A percentile compares a stretch with the other conserved stretches of the same genome.
These are phyloP conservation scores for Irpex sp. DNA, from an alignment of 1,284 basidiomycete genomes.

Conservation along the genomic window DNA sequence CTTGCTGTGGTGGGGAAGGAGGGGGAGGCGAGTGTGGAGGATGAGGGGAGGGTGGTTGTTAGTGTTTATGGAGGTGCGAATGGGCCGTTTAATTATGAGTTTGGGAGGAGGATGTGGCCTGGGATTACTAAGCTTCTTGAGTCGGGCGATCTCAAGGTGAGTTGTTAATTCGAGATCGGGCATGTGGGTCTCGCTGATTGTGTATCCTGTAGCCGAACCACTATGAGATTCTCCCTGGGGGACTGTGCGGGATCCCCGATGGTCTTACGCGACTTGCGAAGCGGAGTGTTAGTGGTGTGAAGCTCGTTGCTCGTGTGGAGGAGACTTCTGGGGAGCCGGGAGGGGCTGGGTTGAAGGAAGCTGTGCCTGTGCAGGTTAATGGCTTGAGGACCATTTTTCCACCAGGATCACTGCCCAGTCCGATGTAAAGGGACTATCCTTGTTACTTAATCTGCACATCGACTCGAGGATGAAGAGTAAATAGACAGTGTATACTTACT, in stretches of 20 bases:
- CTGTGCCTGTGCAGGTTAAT: background rate
- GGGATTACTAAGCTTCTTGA: slow-evolving; percentile 11
- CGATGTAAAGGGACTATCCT: too few species aligned
- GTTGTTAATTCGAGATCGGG: background rate
- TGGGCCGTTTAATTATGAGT: slow-evolving; percentile 1
- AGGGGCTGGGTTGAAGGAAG: background rate
- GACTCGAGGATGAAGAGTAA: too few species aligned
- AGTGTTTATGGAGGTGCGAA: slow-evolving; percentile 7
- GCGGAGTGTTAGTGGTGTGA: slow-evolving; percentile 21
- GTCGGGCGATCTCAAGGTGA: slow-evolving; percentile 11
- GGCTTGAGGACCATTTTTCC: too few species aligned
- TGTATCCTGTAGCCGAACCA: slow-evolving; percentile 5
- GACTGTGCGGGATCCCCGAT: slow-evolving; percentile 22
- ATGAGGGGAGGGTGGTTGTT: slow-evolving; percentile 8
- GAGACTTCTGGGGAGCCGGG: slow-evolving; percentile 17
- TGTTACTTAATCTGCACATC: too few species aligned
- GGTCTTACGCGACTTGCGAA: slow-evolving; percentile 20
- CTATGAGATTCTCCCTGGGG: slow-evolving; percentile 23
- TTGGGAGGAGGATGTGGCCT: slow-evolving; percentile 10
- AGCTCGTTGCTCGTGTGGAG: slow-evolving; percentile 24
- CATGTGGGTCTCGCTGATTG: background rate
- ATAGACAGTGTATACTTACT: too few species aligned
- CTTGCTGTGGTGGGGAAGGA: background rate
- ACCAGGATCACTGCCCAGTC: too few species aligned
- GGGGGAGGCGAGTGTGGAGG: background rate